Conservation (phyloP, 345 rosid species). For the Isatis tinctoria region DNA sequence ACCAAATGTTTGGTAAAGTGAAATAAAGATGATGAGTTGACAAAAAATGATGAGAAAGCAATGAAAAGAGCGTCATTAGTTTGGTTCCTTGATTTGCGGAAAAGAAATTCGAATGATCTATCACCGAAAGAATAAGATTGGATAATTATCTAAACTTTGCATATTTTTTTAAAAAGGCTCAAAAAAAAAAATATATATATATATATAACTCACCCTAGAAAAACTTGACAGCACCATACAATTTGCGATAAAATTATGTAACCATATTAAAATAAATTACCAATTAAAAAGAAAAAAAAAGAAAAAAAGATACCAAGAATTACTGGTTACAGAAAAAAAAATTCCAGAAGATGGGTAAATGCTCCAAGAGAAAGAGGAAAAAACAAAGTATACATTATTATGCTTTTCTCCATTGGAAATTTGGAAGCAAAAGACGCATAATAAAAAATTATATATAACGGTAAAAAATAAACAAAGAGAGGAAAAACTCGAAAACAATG, state of each 20-base stretch:
- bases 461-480: constrained; percentile 2
- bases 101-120: constrained; percentile 23
- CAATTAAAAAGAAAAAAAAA: background rate
- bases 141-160: background rate
- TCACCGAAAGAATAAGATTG: constrained; percentile 8
- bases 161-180: background rate
- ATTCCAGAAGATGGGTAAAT: background rate
- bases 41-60: background rate
- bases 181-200: background rate
- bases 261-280: no score
- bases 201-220: no score
- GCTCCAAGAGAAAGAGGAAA: background rate
- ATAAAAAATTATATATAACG: constrained; percentile 7
- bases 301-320: background rate
- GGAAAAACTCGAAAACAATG: constrained; percentile 21
- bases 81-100: constrained; percentile 22
- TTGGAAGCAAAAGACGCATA: background rate
- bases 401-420: constrained; percentile 16
- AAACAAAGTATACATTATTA: constrained; percentile 3
- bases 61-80: background rate
- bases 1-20: constrained; percentile 8
- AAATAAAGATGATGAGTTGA: background rate
- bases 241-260: no score
- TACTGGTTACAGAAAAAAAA: background rate
- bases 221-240: no score